phyloP scores from a whole-genome alignment of 495 filamentous ascomycete species.

The Neurospora sp. region DNA sequence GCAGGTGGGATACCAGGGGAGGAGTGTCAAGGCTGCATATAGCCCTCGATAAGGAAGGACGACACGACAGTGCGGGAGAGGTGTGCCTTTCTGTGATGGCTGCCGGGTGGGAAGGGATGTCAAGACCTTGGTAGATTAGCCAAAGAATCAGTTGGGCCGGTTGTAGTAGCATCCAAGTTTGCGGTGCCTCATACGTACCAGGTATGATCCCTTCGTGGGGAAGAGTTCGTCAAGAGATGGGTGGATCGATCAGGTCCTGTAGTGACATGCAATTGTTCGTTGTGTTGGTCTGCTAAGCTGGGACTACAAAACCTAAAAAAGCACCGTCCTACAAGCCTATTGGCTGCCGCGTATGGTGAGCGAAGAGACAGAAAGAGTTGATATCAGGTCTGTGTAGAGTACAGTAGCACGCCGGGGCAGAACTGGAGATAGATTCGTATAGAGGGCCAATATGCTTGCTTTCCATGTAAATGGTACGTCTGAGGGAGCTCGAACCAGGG shows the following conservation, averaged over 20 bases:
- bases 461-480: not conserved
- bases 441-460: not conserved
- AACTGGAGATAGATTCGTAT: not conserved
- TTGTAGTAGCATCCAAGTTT: not conserved
- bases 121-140: not conserved
- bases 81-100: not conserved
- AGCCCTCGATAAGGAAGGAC: not conserved
- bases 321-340: not conserved
- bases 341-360: not conserved
- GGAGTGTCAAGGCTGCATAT: not conserved
- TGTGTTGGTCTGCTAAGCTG: not conserved
- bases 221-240: not conserved
- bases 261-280: not conserved
- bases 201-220: not conserved
- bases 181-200: not conserved
- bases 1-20: not conserved
- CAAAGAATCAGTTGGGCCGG: not conserved
- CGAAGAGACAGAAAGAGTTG: not conserved
- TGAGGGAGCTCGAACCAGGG: not conserved
- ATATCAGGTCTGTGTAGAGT: not conserved
- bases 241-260: not conserved
- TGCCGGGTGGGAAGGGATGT: not conserved
- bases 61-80: not conserved
- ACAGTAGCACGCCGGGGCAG: not conserved
- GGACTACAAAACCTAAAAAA: not conserved